These are phyloP conservation scores for Catunica adiposa DNA, from an alignment of 2,329 filamentous ascomycete species.

Conservation along the genomic window DNA sequence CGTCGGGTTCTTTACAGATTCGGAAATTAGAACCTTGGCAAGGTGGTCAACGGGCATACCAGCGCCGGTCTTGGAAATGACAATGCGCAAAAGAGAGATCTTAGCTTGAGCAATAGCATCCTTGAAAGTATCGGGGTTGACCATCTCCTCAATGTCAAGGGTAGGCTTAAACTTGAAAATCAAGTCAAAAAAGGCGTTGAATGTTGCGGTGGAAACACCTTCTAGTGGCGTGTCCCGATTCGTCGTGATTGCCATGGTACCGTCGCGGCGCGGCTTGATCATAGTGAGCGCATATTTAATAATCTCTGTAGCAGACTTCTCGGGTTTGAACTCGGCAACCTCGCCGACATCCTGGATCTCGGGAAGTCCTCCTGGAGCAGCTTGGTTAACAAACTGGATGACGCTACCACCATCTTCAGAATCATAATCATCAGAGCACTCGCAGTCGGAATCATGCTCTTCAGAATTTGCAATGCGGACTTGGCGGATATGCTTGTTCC, in stretches of 20 bases:
- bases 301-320: neutral
- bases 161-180: neutral
- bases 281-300: neutral
- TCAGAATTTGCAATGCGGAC: conserved; percentile 23
- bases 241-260: neutral
- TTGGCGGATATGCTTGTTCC: conserved; percentile 33
- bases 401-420: conserved; percentile 23
- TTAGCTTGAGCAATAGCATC: conserved; percentile 31
- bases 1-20: conserved; percentile 45
- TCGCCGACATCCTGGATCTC: neutral
- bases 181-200: neutral
- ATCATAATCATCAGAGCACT: conserved; percentile 22
- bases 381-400: neutral
- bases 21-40: conserved; percentile 46
- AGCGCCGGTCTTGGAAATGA: conserved; percentile 50
- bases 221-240: neutral
- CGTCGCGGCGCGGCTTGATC: neutral
- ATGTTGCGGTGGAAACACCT: neutral
- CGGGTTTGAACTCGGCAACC: neutral
- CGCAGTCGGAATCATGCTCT: conserved; percentile 21
- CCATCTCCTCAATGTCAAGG: conserved; percentile 12
- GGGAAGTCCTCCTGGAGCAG: neutral
- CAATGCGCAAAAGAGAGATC: conserved; percentile 40
- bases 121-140: conserved; percentile 27
- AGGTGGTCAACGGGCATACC: conserved; percentile 54